phyloP scores from a whole-genome alignment of 441 rosid genomes.

The Mallotus repandus region DNA sequence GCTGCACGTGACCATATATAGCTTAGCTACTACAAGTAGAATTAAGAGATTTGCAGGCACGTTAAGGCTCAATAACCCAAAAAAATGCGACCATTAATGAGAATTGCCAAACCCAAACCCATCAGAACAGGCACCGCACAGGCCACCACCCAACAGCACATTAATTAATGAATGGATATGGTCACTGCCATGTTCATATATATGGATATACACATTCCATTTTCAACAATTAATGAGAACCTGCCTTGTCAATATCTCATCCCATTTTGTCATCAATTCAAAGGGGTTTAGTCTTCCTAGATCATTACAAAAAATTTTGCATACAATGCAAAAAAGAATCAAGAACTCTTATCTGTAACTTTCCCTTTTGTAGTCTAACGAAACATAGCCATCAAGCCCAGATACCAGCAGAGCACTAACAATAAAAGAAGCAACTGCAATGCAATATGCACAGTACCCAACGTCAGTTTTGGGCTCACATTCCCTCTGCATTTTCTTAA shows the following conservation, averaged over 20 bases:
- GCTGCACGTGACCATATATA: not conserved
- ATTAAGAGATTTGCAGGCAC: no score
- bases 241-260: conserved; percentile 6
- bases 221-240: conserved; percentile 21
- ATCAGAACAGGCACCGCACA: not conserved
- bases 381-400: conserved; percentile 33
- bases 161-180: not conserved
- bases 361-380: conserved; percentile 1
- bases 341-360: no score
- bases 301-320: not conserved
- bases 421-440: not conserved
- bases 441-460: conserved; percentile 17
- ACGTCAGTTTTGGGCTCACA: conserved; percentile 22
- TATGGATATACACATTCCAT: not conserved
- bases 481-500: conserved; percentile 27
- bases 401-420: not conserved
- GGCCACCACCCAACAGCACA: conserved; percentile 6
- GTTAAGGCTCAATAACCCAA: conserved; percentile 40
- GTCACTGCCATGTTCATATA: conserved; percentile 11
- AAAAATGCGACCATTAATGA: conserved; percentile 43
- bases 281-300: conserved; percentile 5
- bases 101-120: conserved; percentile 4
- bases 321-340: no score
- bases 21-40: no score
- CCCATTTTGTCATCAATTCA: conserved; percentile 12